Evolutionary conservation across 306 rosid species (phyloP), one percentile per base, ranked within the genome.

Genomic region (Malus sylvestris): DNA sequence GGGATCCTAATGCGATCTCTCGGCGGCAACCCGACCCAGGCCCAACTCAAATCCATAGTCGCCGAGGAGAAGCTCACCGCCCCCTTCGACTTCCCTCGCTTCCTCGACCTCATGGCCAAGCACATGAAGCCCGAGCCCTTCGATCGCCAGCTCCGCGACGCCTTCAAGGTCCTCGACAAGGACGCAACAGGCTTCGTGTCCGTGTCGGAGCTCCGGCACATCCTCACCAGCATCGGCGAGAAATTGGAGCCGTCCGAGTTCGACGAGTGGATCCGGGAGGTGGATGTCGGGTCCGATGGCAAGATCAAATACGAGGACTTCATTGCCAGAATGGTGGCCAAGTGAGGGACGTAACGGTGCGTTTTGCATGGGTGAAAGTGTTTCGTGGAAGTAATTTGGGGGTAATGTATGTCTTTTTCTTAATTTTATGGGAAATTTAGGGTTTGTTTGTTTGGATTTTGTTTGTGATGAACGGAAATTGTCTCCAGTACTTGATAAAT

Each of bases 221-320:
- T 94, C 74, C 88, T 93, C 70, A 93, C 98, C 65, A 91, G 88
- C 87, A 93, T 93, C 35, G 98, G 98, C 32, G 98, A 93, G 96
- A 93, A 93, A 86, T 91, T 93, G 13, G 98, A 93, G 80, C 96
- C 97, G 0, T 77, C 96, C 51, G 98, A 93, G 89, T 93, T 93
- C 53, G 98, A 93, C 66, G 98, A 93, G 89, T 93, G 98, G 98
- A 91, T 93, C 92, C 83, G 90, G 71, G 98, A 93, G 87, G 98
- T 93, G 49, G 97, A 91, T 71, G 98, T 93, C 19, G 90, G 91
- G 25, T 76, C 92, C 57, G 97, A 95, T 72, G 99, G 97, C 32
- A 90, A 86, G 91, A 95, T 95, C 92, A 91, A 93, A 69, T 95
- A 95, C 83, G 99, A 92, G 74, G 99, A 95, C 67, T 95, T 95